These are phyloP conservation scores for Solanum lignicaule DNA, from an alignment of 257 asterid genomes.

Conservation along the genomic window DNA sequence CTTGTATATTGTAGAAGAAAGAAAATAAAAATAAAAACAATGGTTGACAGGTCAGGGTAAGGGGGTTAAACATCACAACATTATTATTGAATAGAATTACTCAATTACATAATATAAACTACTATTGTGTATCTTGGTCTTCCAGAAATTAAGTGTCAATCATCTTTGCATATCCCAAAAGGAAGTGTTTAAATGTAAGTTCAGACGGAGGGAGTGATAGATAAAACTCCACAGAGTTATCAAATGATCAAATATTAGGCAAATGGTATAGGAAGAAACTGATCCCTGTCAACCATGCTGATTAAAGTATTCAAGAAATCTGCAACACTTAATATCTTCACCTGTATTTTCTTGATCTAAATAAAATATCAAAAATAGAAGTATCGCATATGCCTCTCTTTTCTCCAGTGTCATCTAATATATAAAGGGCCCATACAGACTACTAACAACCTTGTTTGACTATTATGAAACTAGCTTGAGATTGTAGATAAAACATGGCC, in stretches of 20 bases:
- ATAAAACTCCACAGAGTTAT: neutral
- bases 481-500: neutral
- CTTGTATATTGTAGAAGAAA: neutral
- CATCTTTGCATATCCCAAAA: neutral
- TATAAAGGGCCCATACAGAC: neutral
- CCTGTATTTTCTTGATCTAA: neutral
- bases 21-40: neutral
- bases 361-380: neutral
- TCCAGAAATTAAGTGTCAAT: neutral
- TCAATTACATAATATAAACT: neutral
- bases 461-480: neutral
- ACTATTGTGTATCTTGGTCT: neutral
- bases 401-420: neutral
- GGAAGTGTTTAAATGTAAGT: neutral
- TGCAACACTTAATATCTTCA: neutral
- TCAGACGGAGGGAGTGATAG: neutral
- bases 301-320: neutral
- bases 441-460: neutral
- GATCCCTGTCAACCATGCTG: neutral
- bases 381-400: neutral
- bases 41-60: neutral
- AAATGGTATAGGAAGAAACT: neutral
- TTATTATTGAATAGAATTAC: neutral
- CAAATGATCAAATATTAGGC: neutral
- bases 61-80: neutral